Evolutionary conservation across 2,329 filamentous ascomycete genomes (phyloP).

Genomic region (Aspergillus aculeatinus): DNA sequence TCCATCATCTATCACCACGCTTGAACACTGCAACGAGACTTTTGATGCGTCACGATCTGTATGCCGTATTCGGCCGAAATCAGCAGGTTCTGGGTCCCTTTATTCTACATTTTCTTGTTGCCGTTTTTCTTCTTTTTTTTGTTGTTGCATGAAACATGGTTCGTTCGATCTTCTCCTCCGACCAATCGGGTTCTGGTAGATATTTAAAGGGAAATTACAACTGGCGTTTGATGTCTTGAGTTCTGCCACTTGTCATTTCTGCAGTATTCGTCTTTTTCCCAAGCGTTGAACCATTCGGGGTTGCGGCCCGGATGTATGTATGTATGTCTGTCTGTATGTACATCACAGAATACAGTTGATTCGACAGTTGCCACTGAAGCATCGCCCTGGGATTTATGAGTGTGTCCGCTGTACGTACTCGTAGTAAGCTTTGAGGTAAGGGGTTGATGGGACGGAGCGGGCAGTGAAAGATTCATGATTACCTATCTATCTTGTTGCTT

Average conservation of each 20-base stretch:
- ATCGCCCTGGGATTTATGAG: too few species aligned
- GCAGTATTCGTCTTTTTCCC: background rate
- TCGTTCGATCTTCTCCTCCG: background rate
- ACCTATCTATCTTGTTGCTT: too few species aligned
- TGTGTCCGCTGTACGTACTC: too few species aligned
- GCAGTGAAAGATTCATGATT: too few species aligned
- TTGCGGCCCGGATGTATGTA: background rate
- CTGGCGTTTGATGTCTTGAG: background rate
- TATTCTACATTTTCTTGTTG: background rate
- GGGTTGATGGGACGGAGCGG: too few species aligned
- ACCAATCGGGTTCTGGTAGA: constrained; percentile 4
- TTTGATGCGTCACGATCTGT: constrained; percentile 20
- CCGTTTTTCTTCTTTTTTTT: background rate
- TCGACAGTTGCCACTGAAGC: too few species aligned
- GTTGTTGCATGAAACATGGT: constrained; percentile 9
- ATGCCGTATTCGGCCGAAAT: constrained; percentile 7
- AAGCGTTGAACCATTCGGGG: background rate
- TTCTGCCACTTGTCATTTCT: background rate
- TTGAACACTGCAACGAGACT: constrained; percentile 5
- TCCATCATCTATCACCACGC: background rate
- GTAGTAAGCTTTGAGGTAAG: too few species aligned
- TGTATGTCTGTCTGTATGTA: background rate
- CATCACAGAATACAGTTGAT: background rate
- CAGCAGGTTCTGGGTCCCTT: constrained; percentile 7
- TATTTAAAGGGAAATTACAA: constrained; percentile 2